A percentile compares a stretch with the other conserved stretches of the same genome.
Evolutionary conservation across 2,329 filamentous ascomycete genomes (phyloP).

Genomic region (Colletotrichum eleusines): DNA sequence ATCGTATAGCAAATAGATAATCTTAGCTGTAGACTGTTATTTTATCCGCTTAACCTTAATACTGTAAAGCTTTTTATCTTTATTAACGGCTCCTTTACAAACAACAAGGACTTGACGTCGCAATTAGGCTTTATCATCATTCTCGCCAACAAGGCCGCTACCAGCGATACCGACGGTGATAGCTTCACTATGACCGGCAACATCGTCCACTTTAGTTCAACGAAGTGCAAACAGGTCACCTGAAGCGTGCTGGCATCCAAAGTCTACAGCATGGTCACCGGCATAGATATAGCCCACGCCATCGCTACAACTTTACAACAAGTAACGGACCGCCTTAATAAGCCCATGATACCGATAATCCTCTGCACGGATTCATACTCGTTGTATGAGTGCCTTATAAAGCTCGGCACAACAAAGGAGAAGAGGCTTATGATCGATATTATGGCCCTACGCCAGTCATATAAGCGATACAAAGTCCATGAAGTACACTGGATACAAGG

Average conservation of each 20-base stretch:
- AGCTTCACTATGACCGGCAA: not conserved
- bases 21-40: fast-evolving
- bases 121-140: not conserved
- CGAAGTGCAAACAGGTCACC: not conserved
- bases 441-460: conserved; percentile 41
- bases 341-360: not conserved
- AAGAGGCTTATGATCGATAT: conserved; percentile 44
- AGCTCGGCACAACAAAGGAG: conserved; percentile 41
- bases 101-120: not conserved
- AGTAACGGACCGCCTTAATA: not conserved
- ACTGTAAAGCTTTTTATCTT: not conserved
- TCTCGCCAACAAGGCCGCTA: not conserved
- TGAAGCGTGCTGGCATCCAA: not conserved
- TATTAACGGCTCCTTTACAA: not conserved
- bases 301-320: not conserved
- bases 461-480: conserved; percentile 34
- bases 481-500: conserved; percentile 39
- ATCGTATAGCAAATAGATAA: not conserved
- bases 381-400: conserved; percentile 42
- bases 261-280: not conserved
- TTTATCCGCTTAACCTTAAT: not conserved
- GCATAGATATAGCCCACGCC: not conserved
- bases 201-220: not conserved
- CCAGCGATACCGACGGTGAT: not conserved
- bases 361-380: conserved; percentile 42